Base-by-base conservation (phyloP, 2,329 filamentous ascomycete genomes). In the Apiospora rasikravindrae region DNA sequence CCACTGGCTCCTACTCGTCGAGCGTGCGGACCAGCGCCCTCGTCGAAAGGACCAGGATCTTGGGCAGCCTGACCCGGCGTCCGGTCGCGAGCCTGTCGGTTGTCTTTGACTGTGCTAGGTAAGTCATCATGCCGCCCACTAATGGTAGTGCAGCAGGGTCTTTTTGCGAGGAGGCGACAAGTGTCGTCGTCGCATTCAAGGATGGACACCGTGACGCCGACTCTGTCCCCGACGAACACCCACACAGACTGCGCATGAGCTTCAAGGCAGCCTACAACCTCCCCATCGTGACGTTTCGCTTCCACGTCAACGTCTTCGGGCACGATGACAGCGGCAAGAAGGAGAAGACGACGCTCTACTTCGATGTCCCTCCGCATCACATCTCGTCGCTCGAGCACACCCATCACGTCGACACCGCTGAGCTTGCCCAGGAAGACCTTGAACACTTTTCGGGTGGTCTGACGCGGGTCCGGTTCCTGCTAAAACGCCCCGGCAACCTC, bases 31-130 rank as follows among this genome's bases (percentile, higher is more conserved):
- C 71, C 29, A 64, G 71, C 71, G 26, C 71, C 19, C 66, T 69
- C 71, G 71, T 53, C 53, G 71, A 72, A 72, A 72, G 71, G 71
- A 72, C 66, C 53, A 66, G 71, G 71, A 70, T 72, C 57, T 70
- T 70, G 71, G 71, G 71, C 45, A 72, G 71, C 71, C 42, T 69
- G 68, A 45, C 44, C 66, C 40, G 42, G 71, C 67, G 53, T 14
- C 67, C 71, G 71, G 71, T 70, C 26, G 69, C 71, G 71, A 72
- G 57, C 71, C 71, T 72, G 33, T 72, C 69, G 44, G 71, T 68
- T 61, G 49, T 70, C 45, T 72, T 69, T 61, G 68, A 29, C 37
- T 49, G 68, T 19, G 66, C 45, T 29, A 57, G 37, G 67, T 69
- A 29, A 66, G 57, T 72, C 71, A 69, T 29, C 22, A 69, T 72